Conservation (phyloP, 306 rosid genomes). For the Boehmeria nivea region DNA sequence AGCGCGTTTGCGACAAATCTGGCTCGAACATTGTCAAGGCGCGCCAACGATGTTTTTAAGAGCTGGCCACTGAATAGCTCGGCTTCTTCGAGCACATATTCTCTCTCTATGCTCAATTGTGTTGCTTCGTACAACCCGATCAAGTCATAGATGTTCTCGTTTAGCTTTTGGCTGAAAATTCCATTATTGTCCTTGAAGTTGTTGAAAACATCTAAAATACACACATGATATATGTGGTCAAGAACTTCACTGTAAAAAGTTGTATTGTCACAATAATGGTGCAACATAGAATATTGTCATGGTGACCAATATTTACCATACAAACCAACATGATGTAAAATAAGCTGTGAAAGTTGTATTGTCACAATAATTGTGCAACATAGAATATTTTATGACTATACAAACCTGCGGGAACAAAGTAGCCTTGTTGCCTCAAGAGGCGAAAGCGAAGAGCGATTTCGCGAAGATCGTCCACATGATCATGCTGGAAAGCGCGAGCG, state of each 20-base stretch:
- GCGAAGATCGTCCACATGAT: slow-evolving; percentile 15
- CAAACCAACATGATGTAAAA: too few relatives aligned
- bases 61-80: slow-evolving; percentile 8
- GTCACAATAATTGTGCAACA: too few relatives aligned
- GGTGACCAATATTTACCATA: too few relatives aligned
- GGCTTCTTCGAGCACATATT: slow-evolving; percentile 31
- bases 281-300: too few relatives aligned
- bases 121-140: slow-evolving; percentile 38
- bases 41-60: neutral
- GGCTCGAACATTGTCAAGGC: too few relatives aligned
- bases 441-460: slow-evolving; percentile 36
- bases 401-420: slow-evolving; percentile 28
- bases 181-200: slow-evolving; percentile 27
- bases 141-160: slow-evolving; percentile 21
- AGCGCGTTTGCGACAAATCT: slow-evolving; percentile 22
- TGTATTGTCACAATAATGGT: too few relatives aligned
- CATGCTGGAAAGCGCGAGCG: too few relatives aligned
- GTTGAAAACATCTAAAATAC: slow-evolving; percentile 14
- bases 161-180: neutral
- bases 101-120: slow-evolving; percentile 22
- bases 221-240: too few relatives aligned
- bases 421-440: slow-evolving; percentile 39
- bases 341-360: too few relatives aligned
- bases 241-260: too few relatives aligned
- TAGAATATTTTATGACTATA: neutral